Evolutionary conservation across 106 monocot species (phyloP), one percentile per base, ranked within the genome.

Genomic region (Dioscorea alata): DNA sequence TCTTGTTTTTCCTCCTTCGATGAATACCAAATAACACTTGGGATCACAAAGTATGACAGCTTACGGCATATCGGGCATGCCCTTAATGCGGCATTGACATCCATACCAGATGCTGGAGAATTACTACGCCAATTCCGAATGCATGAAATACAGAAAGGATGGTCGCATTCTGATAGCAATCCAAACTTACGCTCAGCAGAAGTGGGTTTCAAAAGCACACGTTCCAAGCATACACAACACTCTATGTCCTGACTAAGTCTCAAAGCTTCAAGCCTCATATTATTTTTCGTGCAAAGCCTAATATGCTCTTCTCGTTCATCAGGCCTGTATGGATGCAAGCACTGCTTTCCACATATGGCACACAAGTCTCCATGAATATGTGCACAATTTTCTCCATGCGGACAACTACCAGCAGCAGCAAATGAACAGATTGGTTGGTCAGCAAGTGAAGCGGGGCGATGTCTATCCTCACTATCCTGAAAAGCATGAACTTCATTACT

Each of bases 111-210:
- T 0, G 82, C 54, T 35, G 85, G 91, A 75, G 92, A 97, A 73
- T 87, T 97, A 48, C 79, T 87, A 25, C 97, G 83, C 97, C 97
- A 97, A 70, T 90, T 97, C 18, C 97, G 76, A 34, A 97, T 97
- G 57, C 97, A 97, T 49, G 92, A 89, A 50, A 97, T 81, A 61
- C 97, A 97, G 71, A 97, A 97, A 8, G 97, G 87, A 75, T 97
- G 97, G 51, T 97, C 92, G 71, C 97, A 97, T 77, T 92, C 97
- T 34, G 97, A 90, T 57, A 97, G 84, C 68, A 97, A 68, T n/a
- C 97, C 97, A 81, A 97, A 97, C 52, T 97, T 97, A 64, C 97
- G 68, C 74, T 97, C 97, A 63, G 84, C 80, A 76, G 85, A 71
- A 59, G 79, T 83, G 14, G 89, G 84, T 73, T 97, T 97, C n/a